Evolutionary conservation across 495 filamentous ascomycete species (phyloP), one percentile per base, ranked within the genome.

Genomic region (Penicillium pancosmium): DNA sequence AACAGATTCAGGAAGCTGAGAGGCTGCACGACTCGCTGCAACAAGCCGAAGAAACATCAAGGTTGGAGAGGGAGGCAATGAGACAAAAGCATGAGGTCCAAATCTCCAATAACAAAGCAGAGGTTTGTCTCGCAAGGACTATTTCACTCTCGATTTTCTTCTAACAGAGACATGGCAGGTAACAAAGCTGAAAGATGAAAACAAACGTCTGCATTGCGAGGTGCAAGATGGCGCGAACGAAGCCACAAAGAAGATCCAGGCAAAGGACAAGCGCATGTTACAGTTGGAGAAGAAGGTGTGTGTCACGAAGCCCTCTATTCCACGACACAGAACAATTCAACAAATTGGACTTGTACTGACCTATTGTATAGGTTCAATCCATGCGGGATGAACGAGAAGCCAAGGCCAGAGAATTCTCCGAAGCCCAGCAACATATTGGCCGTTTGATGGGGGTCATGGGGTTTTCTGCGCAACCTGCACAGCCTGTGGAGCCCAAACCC

Each of bases 381-480:
- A 57, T 80, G 34, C 72, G 72, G 13, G 67, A 75, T 38, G 74
- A 79, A 50, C 65, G 74, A 50, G 67, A 77, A 25, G 68, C 73
- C 18, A 78, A 77, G 57, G 73, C 78, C n/a, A 72, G 72, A 12
- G 78, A 83, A 51, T 78, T 83, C 40, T 73, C 71, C 1, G 77
- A 81, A 52, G 78, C 78, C 15, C 78, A 81, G 55, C 74, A 81
- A 44, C 77, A 81, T 19, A 80, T 79, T 35, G 63, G 77, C 19
- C 73, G 75, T 8, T 62, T 82, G 8, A 80, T 81, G 74, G 67
- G 61, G 16, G 73, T 83, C 3, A 81, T 80, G 77, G 76, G 74
- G 1, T 78, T 75, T 56, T 72, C 71, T 7, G 51, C 66, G 19
- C 63, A 69, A 4, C 47, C 71, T 7, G 51, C 66, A 23, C 63